A percentile compares a stretch with the other conserved stretches of the same genome.
Conservation (phyloP, 2,329 filamentous ascomycete species). For the Fusarium austroafricanum region DNA sequence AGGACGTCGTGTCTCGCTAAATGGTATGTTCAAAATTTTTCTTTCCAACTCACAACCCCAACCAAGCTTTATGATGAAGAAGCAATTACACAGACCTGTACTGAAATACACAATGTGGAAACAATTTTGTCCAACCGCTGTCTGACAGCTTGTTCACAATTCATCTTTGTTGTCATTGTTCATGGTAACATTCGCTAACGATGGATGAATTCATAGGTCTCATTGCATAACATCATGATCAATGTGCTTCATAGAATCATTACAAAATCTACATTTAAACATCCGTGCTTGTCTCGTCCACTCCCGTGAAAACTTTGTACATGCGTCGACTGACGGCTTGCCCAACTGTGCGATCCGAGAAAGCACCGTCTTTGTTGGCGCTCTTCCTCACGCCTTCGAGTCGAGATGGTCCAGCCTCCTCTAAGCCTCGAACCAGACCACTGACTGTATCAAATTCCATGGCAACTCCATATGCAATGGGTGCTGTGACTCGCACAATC, state of each 20-base stretch:
- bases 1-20: slow-evolving; percentile 30
- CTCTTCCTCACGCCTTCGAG: slow-evolving; percentile 71
- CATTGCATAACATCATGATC: slow-evolving; percentile 7
- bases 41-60: slow-evolving; percentile 20
- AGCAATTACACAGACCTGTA: slow-evolving; percentile 85
- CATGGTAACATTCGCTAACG: slow-evolving; percentile 39
- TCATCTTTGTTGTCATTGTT: slow-evolving; percentile 41
- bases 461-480: slow-evolving; percentile 77
- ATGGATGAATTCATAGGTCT: slow-evolving; percentile 33
- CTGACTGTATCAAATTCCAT: slow-evolving; percentile 69
- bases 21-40: slow-evolving; percentile 54
- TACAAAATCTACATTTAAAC: slow-evolving; percentile 47
- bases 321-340: slow-evolving; percentile 69
- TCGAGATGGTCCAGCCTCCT: slow-evolving; percentile 66
- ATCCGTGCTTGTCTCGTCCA: slow-evolving; percentile 67
- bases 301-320: slow-evolving; percentile 69
- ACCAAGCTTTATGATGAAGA: slow-evolving; percentile 72
- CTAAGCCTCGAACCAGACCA: slow-evolving; percentile 69
- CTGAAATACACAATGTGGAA: slow-evolving; percentile 77
- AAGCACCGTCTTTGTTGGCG: slow-evolving; percentile 67
- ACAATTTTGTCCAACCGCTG: slow-evolving; percentile 83
- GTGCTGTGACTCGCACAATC: slow-evolving; percentile 76
- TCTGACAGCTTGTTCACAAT: slow-evolving; percentile 65
- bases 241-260: slow-evolving; percentile 13
- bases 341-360: slow-evolving; percentile 67